Evolutionary conservation across 805 yeast genomes (phyloP), one percentile per base, ranked within the genome.

Genomic region (Zygosaccharomyces lentus): DNA sequence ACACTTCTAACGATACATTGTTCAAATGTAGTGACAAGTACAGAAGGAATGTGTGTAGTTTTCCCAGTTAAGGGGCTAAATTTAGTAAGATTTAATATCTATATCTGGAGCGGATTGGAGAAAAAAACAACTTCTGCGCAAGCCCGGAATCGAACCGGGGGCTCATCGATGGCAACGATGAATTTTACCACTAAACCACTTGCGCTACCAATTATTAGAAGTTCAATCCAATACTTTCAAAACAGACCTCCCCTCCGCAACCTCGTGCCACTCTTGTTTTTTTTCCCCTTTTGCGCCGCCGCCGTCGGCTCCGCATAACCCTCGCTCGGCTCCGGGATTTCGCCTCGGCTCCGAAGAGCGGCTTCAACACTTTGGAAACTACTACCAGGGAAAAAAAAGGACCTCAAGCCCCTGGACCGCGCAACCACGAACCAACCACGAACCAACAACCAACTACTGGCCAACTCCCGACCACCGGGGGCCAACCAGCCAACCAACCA

Each of bases 121-220:
- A 25, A 25, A 25, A 25, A 25, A 25, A n/a, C n/a, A n/a, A n/a
- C n/a, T n/a, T 4, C 2, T 37, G 41, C 41, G 41, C 41, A 37
- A 37, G 13, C 41, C 41, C 41, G 41, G 41, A 37, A 37, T 37
- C 41, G 41, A 25, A 37, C 41, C 41, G 29, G 41, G 41, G 41
- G 41, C 41, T 37, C 41, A 37, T 37, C 41, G 41, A 37, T 25
- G 41, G 41, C 41, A 37, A 37, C 31, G 31, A 37, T 37, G 41
- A 37, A 37, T 37, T 37, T 37, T 37, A 37, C 41, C 41, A 37
- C 41, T 37, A 37, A 37, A 37, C 39, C 39, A 36, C 39, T 24
- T 36, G 39, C 39, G 39, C 38, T 17, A 3, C 21, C 23, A 34
- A 17, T 13, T 15, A 19, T 6, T 26, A 8, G 7, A 26, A 26